phyloP scores from a whole-genome alignment of 768 basidiomycete species.

The Mycena kentingensis region DNA sequence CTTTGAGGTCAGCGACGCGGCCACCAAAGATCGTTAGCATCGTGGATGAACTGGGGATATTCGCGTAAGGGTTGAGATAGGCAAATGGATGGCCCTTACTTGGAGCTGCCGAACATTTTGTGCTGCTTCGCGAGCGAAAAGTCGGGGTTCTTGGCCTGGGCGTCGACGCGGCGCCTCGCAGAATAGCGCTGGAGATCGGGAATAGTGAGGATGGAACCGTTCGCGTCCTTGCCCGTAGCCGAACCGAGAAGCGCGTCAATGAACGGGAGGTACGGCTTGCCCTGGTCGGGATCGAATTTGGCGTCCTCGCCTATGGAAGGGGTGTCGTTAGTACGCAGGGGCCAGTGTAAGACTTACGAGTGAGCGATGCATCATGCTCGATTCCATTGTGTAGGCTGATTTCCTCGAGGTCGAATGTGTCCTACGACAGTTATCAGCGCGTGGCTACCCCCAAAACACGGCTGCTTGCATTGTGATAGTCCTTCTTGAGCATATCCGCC shows the following conservation, averaged over 20 bases:
- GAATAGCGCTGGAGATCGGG: conserved; percentile 60
- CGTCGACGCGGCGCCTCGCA: conserved; percentile 62
- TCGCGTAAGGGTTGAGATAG: not conserved
- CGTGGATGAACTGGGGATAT: conserved; percentile 56
- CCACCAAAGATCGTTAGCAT: conserved; percentile 70
- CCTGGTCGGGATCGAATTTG: conserved; percentile 52
- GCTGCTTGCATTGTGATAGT: conserved; percentile 42
- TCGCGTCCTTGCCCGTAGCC: conserved; percentile 58
- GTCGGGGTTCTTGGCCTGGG: conserved; percentile 53
- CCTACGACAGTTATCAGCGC: conserved; percentile 31
- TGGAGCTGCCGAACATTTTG: conserved; percentile 64
- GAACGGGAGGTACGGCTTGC: conserved; percentile 47
- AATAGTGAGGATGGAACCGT: conserved; percentile 54
- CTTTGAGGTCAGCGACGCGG: conserved; percentile 51
- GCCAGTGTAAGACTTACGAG: conserved; percentile 49
- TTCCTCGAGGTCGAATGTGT: conserved; percentile 65
- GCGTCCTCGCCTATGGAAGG: conserved; percentile 52
- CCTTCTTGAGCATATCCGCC: conserved; percentile 57
- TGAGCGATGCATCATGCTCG: conserved; percentile 68
- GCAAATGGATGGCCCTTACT: conserved; percentile 45
- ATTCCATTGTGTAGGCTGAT: conserved; percentile 76
- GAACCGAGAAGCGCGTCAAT: conserved; percentile 58
- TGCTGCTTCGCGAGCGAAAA: conserved; percentile 55
- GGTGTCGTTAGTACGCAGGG: conserved; percentile 30
- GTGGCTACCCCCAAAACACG: not conserved